These are phyloP conservation scores for Quercus ilex DNA, from an alignment of 306 rosid genomes.

Conservation along the genomic window DNA sequence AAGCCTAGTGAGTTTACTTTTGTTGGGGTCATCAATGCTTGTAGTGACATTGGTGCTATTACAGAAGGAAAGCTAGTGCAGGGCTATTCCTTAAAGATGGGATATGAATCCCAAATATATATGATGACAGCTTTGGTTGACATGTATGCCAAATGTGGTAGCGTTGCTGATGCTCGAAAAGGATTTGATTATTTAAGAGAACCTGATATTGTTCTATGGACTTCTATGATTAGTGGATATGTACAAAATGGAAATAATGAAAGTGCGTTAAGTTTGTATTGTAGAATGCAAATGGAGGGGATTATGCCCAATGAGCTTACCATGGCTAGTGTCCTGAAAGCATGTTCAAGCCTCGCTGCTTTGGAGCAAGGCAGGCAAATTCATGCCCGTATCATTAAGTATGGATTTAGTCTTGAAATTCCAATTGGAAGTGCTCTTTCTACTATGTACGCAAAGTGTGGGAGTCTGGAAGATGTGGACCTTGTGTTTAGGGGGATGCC, in stretches of 20 bases:
- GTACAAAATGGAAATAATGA: slow-evolving; percentile 21
- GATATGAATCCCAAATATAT: too few species aligned
- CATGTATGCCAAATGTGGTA: slow-evolving; percentile 81
- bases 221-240: slow-evolving; percentile 79
- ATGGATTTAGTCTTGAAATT: slow-evolving; percentile 55
- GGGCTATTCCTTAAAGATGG: slow-evolving; percentile 43
- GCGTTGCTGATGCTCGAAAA: slow-evolving; percentile 5
- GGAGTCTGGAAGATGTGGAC: slow-evolving; percentile 63
- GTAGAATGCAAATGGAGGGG: slow-evolving; percentile 19
- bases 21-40: slow-evolving; percentile 75
- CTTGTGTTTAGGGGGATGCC: slow-evolving; percentile 63
- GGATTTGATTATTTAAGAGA: slow-evolving; percentile 56
- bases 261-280: slow-evolving; percentile 40
- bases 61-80: slow-evolving; percentile 70
- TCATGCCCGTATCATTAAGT: slow-evolving; percentile 57
- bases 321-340: too few species aligned
- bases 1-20: slow-evolving; percentile 64
- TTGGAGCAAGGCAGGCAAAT: too few species aligned
- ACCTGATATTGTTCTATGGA: slow-evolving; percentile 82
- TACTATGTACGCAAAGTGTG: slow-evolving; percentile 86
- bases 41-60: slow-evolving; percentile 58
- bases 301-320: too few species aligned
- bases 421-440: slow-evolving; percentile 87
- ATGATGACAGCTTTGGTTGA: slow-evolving; percentile 68
- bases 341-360: too few species aligned